A percentile compares a stretch with the other conserved stretches of the same genome.
Conservation (phyloP, 2,329 filamentous ascomycete species). For the Xylaria sp. region DNA sequence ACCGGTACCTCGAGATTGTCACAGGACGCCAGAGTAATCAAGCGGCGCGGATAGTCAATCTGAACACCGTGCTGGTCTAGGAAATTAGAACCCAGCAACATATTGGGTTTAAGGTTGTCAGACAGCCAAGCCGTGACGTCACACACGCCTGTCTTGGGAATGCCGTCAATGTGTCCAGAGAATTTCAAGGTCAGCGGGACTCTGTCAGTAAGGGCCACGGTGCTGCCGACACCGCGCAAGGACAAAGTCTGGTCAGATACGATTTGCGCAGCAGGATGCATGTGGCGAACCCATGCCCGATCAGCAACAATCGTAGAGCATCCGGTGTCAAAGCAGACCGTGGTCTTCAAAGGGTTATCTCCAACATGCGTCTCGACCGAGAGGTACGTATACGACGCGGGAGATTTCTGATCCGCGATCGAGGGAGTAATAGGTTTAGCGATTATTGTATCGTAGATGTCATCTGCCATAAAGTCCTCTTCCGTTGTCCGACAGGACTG, state of each 20-base stretch:
- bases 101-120: background rate
- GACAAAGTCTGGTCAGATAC: background rate
- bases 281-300: background rate
- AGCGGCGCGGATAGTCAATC: background rate
- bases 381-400: background rate
- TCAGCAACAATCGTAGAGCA: background rate
- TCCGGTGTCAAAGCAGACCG: background rate
- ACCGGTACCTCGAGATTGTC: background rate
- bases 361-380: background rate
- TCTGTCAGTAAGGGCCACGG: background rate
- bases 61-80: background rate
- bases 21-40: background rate
- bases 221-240: background rate
- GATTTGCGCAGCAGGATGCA: background rate
- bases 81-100: background rate
- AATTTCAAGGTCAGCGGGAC: background rate
- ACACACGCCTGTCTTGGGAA: background rate
- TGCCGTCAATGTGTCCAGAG: background rate
- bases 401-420: background rate
- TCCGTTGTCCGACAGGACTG: background rate
- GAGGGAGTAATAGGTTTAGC: background rate
- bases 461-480: background rate
- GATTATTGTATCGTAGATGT: background rate
- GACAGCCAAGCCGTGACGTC: background rate
- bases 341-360: background rate